These are phyloP conservation scores for Phlebopus sp. DNA, from an alignment of 1,284 basidiomycete species.

Conservation along the genomic window DNA sequence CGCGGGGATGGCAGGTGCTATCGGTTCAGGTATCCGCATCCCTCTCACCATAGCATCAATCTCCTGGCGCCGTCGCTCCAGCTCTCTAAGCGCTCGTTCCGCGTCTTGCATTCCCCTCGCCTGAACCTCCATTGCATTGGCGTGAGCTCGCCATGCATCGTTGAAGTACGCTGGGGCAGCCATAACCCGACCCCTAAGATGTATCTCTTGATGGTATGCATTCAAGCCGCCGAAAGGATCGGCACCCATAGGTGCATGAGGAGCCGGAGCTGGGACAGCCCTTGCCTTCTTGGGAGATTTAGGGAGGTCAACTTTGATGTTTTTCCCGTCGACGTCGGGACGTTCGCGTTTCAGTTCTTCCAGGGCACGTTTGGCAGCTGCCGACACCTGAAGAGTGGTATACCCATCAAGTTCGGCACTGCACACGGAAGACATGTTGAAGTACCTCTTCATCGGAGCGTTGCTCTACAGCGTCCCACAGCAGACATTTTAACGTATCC, in stretches of 20 bases:
- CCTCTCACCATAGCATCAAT: too few relatives aligned
- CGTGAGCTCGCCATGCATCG: too few relatives aligned
- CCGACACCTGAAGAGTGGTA: conserved; percentile 50
- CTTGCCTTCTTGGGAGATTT: too few relatives aligned
- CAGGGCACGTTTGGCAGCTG: conserved; percentile 63
- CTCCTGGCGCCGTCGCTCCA: too few relatives aligned
- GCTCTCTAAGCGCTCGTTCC: too few relatives aligned
- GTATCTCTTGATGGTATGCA: too few relatives aligned
- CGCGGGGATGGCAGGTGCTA: too few relatives aligned
- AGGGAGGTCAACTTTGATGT: conserved; percentile 55
- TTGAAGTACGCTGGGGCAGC: too few relatives aligned
- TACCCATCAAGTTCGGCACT: neutral
- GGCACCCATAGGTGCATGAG: neutral
- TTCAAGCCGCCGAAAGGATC: neutral
- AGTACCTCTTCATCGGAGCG: conserved; percentile 64
- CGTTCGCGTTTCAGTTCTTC: conserved; percentile 54
- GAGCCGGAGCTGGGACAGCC: conserved; percentile 14
- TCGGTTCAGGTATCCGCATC: too few relatives aligned
- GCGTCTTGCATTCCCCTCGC: too few relatives aligned
- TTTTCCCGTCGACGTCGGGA: conserved; percentile 54
- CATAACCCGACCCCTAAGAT: too few relatives aligned
- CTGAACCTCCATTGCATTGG: too few relatives aligned
- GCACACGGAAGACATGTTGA: conserved; percentile 2
- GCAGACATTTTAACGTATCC: conserved; percentile 49
- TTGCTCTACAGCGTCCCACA: conserved; percentile 71